phyloP scores from a whole-genome alignment of 139 green algal species.

The Diplosphaera chodatii region DNA sequence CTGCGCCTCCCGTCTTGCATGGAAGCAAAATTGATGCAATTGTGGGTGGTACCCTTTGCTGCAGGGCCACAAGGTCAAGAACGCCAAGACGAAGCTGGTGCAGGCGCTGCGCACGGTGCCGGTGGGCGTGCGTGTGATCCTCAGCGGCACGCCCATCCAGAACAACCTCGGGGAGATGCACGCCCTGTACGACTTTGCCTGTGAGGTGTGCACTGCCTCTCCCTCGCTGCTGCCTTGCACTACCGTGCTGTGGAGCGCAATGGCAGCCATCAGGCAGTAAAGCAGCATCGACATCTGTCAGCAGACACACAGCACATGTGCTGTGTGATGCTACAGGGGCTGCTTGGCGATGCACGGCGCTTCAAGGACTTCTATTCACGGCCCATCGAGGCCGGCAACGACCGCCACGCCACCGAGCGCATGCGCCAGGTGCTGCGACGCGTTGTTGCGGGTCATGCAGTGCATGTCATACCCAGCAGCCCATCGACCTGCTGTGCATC shows the following conservation, averaged over 20 bases:
- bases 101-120: constrained; percentile 48
- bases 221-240: too few species aligned
- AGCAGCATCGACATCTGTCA: too few species aligned
- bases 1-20: too few species aligned
- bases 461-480: too few species aligned
- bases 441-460: too few species aligned
- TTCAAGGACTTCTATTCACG: constrained; percentile 58
- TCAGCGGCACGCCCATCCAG: constrained; percentile 85
- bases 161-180: constrained; percentile 89
- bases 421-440: constrained; percentile 52
- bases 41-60: too few species aligned
- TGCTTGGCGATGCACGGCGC: constrained; percentile 48
- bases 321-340: constrained; percentile 27
- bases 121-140: constrained; percentile 55
- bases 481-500: too few species aligned
- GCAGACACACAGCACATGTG: too few species aligned
- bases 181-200: constrained; percentile 79
- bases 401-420: constrained; percentile 45
- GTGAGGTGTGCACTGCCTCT: constrained; percentile 19
- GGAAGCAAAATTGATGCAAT: too few species aligned
- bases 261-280: too few species aligned
- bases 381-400: constrained; percentile 45
- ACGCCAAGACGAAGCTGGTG: constrained; percentile 71
- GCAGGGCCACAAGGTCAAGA: constrained; percentile 85
- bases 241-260: too few species aligned